phyloP scores from a whole-genome alignment of 1,139 yeast genomes.

The Geotrichum restrictum region DNA sequence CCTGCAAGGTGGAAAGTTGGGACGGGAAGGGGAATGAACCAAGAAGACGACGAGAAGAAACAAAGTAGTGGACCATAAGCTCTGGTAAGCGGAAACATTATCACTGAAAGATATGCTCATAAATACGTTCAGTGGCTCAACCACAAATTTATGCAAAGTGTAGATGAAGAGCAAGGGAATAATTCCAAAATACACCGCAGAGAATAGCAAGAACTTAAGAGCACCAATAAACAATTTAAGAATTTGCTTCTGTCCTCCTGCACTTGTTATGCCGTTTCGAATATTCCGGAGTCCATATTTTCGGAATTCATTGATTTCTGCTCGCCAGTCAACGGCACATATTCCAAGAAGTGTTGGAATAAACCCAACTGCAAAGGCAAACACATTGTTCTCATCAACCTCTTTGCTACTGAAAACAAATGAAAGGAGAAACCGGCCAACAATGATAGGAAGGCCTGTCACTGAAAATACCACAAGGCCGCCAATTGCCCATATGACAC shows the following conservation, averaged over 20 bases:
- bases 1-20: background rate
- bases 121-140: background rate
- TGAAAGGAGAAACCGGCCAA: conserved; percentile 30
- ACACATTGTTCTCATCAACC: conserved; percentile 21
- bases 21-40: background rate
- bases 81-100: background rate
- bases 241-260: background rate
- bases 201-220: conserved; percentile 5
- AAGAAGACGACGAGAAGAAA: background rate
- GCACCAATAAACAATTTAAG: background rate
- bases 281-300: background rate
- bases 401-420: conserved; percentile 6
- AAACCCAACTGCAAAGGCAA: conserved; percentile 23
- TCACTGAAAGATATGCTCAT: background rate
- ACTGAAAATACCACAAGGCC: conserved; percentile 42
- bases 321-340: conserved; percentile 4
- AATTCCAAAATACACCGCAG: conserved; percentile 1
- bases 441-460: conserved; percentile 34
- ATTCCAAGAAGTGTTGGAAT: conserved; percentile 17
- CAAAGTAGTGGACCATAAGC: background rate
- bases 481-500: conserved; percentile 68
- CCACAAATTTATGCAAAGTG: conserved; percentile 7
- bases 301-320: background rate
- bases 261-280: background rate
- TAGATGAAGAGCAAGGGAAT: conserved; percentile 8